Evolutionary conservation across 805 yeast genomes (phyloP), one percentile per base, ranked within the genome.

Genomic region (Clavispora phyllophila): DNA sequence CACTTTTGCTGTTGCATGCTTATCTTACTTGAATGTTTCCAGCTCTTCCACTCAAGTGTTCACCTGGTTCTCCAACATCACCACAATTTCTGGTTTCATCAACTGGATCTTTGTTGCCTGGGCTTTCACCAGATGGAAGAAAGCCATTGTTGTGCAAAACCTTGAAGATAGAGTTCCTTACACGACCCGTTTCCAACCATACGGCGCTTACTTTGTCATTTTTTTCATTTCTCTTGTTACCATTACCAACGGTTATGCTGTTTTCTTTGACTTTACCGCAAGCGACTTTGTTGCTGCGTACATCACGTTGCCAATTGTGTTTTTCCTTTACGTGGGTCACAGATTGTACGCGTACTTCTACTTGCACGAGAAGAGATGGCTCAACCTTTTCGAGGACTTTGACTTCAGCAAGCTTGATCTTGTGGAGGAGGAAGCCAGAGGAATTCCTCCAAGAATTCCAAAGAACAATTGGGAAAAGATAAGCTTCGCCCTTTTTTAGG

Each of bases 241-340:
- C 24, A 40, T 84, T 36, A 82, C 89, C n/a, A 84, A 84, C 53
- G 90, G 90, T 43, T 84, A 81, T 56, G 81, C 76, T 3, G 82
- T 78, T 5, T 83, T 84, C 61, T 73, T 84, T 46, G 70, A 70
- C 15, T 81, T 81, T 69, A 71, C 68, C 12, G 73, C 61, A 1
- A 60, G 76, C 6, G 82, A 81, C 58, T 84, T 84, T 53, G 63
- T 84, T 39, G 89, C 90, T 26, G 84, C 89, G 9, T 84, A 84
- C 61, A 70, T 84, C 46, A 82, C 88, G 0, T 56, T 84, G 38
- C 86, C 84, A 27, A 69, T 77, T 44, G 72, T 79, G 48, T 46
- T 76, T 3, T 63, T 63, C 4, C 64, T 84, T 36, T 83, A 78
- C 59, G 47, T 75, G 35, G 85, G 81, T 6, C 88, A 82, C 62